phyloP scores from a whole-genome alignment of 2,329 filamentous ascomycete genomes.

The Zymoseptoria crescenta region DNA sequence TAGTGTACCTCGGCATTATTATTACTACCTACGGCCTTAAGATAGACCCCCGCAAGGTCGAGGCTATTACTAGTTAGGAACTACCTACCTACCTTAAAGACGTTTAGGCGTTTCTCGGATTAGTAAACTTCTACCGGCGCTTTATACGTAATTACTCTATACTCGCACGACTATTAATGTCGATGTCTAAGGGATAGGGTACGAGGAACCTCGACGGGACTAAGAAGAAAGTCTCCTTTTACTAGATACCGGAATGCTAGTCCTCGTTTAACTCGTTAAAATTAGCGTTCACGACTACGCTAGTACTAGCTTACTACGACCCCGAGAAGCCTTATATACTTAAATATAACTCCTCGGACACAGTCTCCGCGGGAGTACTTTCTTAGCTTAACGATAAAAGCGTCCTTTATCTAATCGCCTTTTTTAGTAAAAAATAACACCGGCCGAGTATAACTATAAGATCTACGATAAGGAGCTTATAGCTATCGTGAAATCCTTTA shows the following conservation, averaged over 20 bases:
- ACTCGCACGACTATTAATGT: not conserved
- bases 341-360: not conserved
- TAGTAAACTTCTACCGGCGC: not conserved
- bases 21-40: constrained; percentile 17
- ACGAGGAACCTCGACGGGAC: not conserved
- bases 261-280: not conserved
- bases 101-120: not conserved
- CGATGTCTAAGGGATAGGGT: not conserved
- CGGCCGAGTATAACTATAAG: constrained; percentile 26
- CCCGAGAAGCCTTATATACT: not conserved
- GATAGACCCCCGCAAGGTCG: constrained; percentile 11
- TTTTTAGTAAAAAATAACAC: constrained; percentile 19
- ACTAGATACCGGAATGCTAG: not conserved
- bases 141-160: not conserved
- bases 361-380: not conserved
- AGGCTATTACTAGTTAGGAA: not conserved
- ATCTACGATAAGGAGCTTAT: constrained; percentile 33
- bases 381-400: not conserved
- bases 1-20: constrained; percentile 23
- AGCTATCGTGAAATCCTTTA: constrained; percentile 26
- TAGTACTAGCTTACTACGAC: constrained; percentile 1
- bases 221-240: not conserved
- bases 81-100: not conserved
- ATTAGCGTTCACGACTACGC: not conserved
- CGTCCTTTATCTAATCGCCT: constrained; percentile 14